phyloP scores from a whole-genome alignment of 305 asterid species.

The Ilex paraguariensis region DNA sequence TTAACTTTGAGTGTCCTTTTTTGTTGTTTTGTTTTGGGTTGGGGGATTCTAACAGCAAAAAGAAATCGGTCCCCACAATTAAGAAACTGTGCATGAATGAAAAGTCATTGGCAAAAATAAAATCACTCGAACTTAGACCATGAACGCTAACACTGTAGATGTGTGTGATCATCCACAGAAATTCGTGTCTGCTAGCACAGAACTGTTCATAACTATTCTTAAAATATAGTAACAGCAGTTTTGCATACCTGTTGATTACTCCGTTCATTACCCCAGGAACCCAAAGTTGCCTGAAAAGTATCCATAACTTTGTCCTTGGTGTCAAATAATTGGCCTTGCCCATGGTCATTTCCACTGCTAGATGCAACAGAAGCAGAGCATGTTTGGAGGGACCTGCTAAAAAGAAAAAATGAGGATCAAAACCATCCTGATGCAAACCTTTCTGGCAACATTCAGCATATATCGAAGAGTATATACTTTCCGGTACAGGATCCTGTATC shows the following conservation, averaged over 20 bases:
- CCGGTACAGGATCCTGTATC: constrained; percentile 26
- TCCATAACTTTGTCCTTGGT: constrained; percentile 47
- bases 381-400: constrained; percentile 48
- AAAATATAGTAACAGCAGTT: not conserved
- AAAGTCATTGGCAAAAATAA: too few species aligned
- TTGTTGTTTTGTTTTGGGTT: too few species aligned
- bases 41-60: too few species aligned
- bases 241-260: constrained; percentile 41
- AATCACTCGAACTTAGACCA: too few species aligned
- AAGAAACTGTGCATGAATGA: too few species aligned
- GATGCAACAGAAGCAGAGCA: constrained; percentile 36
- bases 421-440: constrained; percentile 5
- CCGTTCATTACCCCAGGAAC: constrained; percentile 39
- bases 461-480: constrained; percentile 40
- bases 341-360: constrained; percentile 42
- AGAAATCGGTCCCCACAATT: too few species aligned
- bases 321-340: constrained; percentile 43
- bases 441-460: constrained; percentile 2
- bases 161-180: too few species aligned
- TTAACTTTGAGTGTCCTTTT: too few species aligned
- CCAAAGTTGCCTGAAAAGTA: constrained; percentile 29
- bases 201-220: not conserved
- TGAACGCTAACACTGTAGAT: too few species aligned
- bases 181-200: not conserved
- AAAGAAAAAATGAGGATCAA: constrained; percentile 18